Base-by-base conservation (phyloP, 2,329 filamentous ascomycete species). In the Aspergillus felis region DNA sequence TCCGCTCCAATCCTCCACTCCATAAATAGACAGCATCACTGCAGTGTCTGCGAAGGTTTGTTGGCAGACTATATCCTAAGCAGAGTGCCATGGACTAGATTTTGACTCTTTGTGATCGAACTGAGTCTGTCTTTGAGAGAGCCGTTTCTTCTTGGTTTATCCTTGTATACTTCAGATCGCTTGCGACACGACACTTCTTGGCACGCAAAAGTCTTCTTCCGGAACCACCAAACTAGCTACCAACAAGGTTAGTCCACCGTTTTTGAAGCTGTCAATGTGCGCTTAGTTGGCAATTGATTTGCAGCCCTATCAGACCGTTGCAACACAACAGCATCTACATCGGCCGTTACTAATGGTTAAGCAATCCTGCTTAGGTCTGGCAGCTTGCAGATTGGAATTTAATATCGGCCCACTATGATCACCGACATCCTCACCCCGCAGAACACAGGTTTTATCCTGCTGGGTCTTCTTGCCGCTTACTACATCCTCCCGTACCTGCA, bases 401-500 rank as follows among this genome's bases (percentile, higher is more conserved):
- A 20, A 9, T 1, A 27, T 47, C 24, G 24, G 38, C 9, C 47
- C 54, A 55, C 29, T 25, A 76, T 75, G 72, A 56, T 66, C 38
- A 55, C 57, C 46, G 60, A 64, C 20, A 42, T 75, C 9, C 14
- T 72, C 51, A 64, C 68, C 17, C 58, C 67, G 2, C 57, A 74
- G 12, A 59, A 69, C 47, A 64, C 64, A 4, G 75, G 75, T 4
- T 77, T 72, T 54, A 57, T 71, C 2, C 70, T 85, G 38, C 68
- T 85, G 25, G 78, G 80, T 28, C 58, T 84, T 14, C 76, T 80
- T 0, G 61, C 83, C 29, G 71, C 84, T 27, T 86, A 81, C 74
- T 86, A 81, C 65, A 47, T 86, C 41, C 69, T 85, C 25, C 84
- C 84, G 0, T 87, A 84, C 69, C 64, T 87, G 46, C 77, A 81